Conservation (phyloP, 192 early-diverging fungal species). For the Powellomyces hirtus region DNA sequence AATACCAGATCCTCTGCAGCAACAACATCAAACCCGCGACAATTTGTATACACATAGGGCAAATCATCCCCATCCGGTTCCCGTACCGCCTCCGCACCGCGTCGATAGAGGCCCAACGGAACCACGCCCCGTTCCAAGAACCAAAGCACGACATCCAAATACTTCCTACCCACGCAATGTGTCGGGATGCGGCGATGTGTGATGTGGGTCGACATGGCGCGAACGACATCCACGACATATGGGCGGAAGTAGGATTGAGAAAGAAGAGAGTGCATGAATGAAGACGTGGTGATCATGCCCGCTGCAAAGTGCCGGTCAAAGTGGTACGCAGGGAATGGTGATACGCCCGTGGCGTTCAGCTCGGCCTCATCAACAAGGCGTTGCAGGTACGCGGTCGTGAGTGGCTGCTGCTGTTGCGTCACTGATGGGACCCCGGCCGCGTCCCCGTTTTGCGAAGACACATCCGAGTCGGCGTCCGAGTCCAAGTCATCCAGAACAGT, state of each 20-base stretch:
- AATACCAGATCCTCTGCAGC: slow-evolving; percentile 41
- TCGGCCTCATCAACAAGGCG: slow-evolving; percentile 44
- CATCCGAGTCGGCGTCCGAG: slow-evolving; percentile 2
- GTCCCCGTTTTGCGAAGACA: background rate
- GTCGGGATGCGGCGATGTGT: slow-evolving; percentile 22
- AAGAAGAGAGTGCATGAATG: slow-evolving; percentile 48
- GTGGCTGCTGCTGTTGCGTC: background rate
- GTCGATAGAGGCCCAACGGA: slow-evolving; percentile 44
- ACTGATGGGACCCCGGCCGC: background rate
- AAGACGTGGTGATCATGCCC: slow-evolving; percentile 43
- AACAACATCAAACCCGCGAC: slow-evolving; percentile 40
- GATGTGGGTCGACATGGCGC: slow-evolving; percentile 26
- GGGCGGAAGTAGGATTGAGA: slow-evolving; percentile 53
- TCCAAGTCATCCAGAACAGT: background rate
- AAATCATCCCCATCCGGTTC: slow-evolving; percentile 5
- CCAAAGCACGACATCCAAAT: slow-evolving; percentile 31
- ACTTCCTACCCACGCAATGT: slow-evolving; percentile 25
- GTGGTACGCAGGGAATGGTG: slow-evolving; percentile 45
- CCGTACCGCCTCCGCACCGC: background rate
- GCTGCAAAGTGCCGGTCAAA: slow-evolving; percentile 53
- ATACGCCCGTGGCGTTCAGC: slow-evolving; percentile 45
- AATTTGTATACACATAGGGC: slow-evolving; percentile 55
- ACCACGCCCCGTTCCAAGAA: slow-evolving; percentile 34
- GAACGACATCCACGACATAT: slow-evolving; percentile 45
- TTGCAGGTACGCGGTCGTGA: slow-evolving; percentile 44